Evolutionary conservation across 2,329 filamentous ascomycete genomes (phyloP).

Genomic region (Penicillium sp.): DNA sequence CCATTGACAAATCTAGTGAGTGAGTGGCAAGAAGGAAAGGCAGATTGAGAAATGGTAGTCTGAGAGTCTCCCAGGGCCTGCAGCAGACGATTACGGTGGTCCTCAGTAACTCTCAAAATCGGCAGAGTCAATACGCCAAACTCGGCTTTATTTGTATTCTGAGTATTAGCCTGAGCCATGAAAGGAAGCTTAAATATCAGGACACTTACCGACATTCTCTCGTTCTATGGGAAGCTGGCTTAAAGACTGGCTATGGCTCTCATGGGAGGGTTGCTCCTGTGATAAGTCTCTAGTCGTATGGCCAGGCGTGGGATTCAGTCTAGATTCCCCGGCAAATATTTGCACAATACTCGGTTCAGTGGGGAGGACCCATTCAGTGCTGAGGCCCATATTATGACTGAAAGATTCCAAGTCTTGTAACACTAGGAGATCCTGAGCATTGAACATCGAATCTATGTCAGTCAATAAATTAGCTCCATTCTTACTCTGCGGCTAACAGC

Average conservation of each 20-base stretch:
- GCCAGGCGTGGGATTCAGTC: not conserved
- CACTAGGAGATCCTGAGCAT: slow-evolving; percentile 7
- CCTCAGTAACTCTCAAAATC: slow-evolving; percentile 1
- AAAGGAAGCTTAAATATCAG: not conserved
- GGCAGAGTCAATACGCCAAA: slow-evolving; percentile 13
- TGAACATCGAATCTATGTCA: not conserved
- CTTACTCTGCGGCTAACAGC: not conserved
- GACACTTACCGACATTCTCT: slow-evolving; percentile 5
- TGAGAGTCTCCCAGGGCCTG: not conserved
- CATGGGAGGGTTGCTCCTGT: not conserved
- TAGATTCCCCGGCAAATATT: slow-evolving; percentile 7
- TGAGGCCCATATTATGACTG: slow-evolving; percentile 13
- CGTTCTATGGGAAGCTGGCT: slow-evolving; percentile 7
- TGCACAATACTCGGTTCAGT: slow-evolving; percentile 11
- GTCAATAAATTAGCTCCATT: not conserved
- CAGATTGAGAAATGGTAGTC: slow-evolving; percentile 43
- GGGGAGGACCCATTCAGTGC: slow-evolving; percentile 10
- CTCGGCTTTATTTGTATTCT: not conserved
- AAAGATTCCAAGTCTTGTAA: slow-evolving; percentile 14
- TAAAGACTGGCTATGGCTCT: not conserved
- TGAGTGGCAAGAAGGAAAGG: slow-evolving; percentile 66
- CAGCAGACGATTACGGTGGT: slow-evolving; percentile 9
- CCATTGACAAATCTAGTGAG: slow-evolving; percentile 67
- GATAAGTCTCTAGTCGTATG: not conserved
- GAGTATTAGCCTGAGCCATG: not conserved